Evolutionary conservation across 2,329 filamentous ascomycete genomes (phyloP), one percentile per base, ranked within the genome.

Genomic region (Scedosporium apiospermum): DNA sequence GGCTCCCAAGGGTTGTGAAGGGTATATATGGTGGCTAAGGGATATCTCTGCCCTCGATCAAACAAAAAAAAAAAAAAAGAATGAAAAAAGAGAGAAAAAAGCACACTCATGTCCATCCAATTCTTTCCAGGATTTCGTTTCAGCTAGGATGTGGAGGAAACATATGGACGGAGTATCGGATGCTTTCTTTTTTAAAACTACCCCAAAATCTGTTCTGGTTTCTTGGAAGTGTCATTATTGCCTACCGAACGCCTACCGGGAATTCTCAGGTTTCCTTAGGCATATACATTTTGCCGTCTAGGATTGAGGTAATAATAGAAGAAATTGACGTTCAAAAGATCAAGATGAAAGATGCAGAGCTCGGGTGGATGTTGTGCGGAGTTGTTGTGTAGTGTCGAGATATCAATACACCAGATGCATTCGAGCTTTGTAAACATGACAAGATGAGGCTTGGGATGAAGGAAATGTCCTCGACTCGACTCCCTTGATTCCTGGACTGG

Each of bases 1-100:
- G n/a, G 51, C 51, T 55, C 42, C 12, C 4, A 44, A 61, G n/a
- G 58, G 26, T 61, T 53, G 58, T 51, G 23, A 61, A 51, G 59
- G 51, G 18, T 61, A 61, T 61, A 61, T 61, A 61, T 26, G 42
- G 58, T 23, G 6, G 34, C 57, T 26, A 21, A 23, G 57, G 53
- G 34, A 16, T 21, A 58, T 42, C 18, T 58, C 57, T 41, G n/a
- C 34, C 57, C 42, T 30, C 34, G 53, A 44, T n/a, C 34, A 51
- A 53, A 62, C 12, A 18, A 26, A 53, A 58, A 18, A 30, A 26
- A 34, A 34, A 53, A 53, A 53, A 34, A 53, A 51, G 5, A n/a
- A 30, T 23, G 44, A n/a, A 27, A n/a, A 27, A 38, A 38, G 34
- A 7, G 34, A 38, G 34, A 14, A 14, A 38, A 38, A 34, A 34